Conservation (phyloP, 768 basidiomycete species). For the Udeniomyces megalosporus region DNA sequence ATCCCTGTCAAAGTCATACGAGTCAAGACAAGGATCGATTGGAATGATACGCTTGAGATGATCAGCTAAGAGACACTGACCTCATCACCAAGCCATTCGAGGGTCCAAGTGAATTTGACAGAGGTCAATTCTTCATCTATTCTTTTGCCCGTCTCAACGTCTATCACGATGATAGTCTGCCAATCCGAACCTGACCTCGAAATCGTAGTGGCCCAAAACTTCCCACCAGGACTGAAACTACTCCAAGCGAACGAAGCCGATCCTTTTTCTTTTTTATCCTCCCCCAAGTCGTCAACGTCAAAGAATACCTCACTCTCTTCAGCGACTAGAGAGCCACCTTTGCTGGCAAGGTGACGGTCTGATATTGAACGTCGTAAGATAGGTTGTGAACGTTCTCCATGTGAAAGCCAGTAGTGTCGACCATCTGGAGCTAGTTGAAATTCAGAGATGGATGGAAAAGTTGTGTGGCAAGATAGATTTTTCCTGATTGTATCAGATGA, state of each 20-base stretch:
- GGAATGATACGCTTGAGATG: neutral
- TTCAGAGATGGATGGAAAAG: neutral
- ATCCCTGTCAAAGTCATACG: neutral
- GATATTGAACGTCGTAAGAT: neutral
- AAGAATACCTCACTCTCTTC: conserved; percentile 13
- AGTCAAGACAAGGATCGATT: neutral
- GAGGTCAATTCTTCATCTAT: conserved; percentile 7
- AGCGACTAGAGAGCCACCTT: no score
- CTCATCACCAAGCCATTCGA: conserved; percentile 13
- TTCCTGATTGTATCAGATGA: neutral
- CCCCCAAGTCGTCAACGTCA: conserved; percentile 6
- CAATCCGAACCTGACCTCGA: conserved; percentile 6
- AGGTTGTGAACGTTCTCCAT: neutral
- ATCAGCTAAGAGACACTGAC: neutral
- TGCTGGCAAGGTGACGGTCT: no score
- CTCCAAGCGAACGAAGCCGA: neutral
- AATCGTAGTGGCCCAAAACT: conserved; percentile 6
- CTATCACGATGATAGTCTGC: conserved; percentile 5
- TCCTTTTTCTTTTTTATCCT: neutral
- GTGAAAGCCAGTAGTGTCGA: conserved; percentile 5
- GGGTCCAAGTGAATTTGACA: conserved; percentile 14
- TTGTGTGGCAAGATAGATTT: neutral
- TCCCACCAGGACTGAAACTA: neutral
- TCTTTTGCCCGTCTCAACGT: neutral
- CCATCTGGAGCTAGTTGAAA: neutral